Conservation (phyloP, 345 rosid species). For the Theobroma cacao region DNA sequence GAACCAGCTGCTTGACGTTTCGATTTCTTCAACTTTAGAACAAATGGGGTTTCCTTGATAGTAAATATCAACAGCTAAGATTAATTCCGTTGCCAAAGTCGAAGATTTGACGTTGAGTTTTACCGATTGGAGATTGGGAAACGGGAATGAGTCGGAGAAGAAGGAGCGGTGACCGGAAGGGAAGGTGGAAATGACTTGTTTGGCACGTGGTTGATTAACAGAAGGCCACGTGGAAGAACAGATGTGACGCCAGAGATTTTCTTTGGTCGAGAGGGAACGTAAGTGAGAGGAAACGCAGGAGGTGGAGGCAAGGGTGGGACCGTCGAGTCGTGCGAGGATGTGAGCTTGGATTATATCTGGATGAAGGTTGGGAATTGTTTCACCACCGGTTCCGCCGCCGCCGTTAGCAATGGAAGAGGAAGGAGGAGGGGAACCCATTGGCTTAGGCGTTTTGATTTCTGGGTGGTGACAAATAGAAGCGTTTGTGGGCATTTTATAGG, state of each 20-base stretch:
- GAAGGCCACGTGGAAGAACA: conserved; percentile 71
- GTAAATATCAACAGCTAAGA: conserved; percentile 77
- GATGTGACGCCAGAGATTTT: conserved; percentile 48
- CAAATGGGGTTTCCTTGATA: conserved; percentile 37
- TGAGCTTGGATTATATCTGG: no score
- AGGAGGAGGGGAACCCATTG: no score
- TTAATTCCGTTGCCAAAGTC: conserved; percentile 23
- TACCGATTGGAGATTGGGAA: conserved; percentile 23
- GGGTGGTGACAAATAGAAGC: no score
- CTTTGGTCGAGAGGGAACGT: no score
- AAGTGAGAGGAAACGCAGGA: no score
- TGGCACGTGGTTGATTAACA: conserved; percentile 30
- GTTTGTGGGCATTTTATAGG: no score
- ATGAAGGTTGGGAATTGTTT: no score
- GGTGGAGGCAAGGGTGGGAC: no score
- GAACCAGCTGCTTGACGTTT: conserved; percentile 54
- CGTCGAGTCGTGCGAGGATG: no score
- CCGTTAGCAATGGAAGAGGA: no score
- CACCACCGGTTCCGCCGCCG: no score
- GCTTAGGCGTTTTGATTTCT: no score
- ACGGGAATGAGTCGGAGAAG: conserved; percentile 61
- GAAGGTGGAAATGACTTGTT: conserved; percentile 44
- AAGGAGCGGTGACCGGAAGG: conserved; percentile 56
- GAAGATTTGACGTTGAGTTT: conserved; percentile 6
- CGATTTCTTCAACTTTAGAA: conserved; percentile 48